Conservation (phyloP, 2,329 filamentous ascomycete species). For the Penicillium palitans region DNA sequence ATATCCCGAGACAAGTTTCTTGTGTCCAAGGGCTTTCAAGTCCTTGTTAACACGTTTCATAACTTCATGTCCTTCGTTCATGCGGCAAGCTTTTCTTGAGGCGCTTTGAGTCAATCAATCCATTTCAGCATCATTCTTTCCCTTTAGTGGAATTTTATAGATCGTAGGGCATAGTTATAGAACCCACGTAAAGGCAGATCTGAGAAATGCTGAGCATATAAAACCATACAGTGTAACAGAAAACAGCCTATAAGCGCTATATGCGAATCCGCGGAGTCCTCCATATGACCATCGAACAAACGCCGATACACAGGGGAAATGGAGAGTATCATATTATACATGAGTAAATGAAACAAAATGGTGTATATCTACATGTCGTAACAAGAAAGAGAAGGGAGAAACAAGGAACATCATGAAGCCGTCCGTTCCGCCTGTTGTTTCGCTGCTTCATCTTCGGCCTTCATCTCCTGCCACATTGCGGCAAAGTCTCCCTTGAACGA, state of each 20-base stretch:
- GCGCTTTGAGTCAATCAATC: not conserved
- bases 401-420: constrained; percentile 14
- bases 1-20: not conserved
- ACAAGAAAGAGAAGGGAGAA: constrained; percentile 4
- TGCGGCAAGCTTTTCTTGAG: not conserved
- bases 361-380: constrained; percentile 18
- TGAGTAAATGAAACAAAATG: constrained; percentile 1
- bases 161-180: not conserved
- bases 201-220: not conserved
- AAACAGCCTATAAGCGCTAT: not conserved
- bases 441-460: constrained; percentile 44
- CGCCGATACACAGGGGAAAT: not conserved
- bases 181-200: not conserved
- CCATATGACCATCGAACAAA: not conserved
- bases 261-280: not conserved
- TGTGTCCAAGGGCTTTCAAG: not conserved
- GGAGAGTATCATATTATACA: constrained; percentile 12
- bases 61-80: not conserved
- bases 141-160: not conserved
- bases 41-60: too few species aligned
- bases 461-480: constrained; percentile 44
- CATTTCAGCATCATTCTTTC: not conserved
- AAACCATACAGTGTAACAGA: not conserved
- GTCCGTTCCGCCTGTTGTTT: constrained; percentile 27
- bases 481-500: constrained; percentile 49